phyloP scores from a whole-genome alignment of 345 rosid species.

The Hibiscus tridactylites region DNA sequence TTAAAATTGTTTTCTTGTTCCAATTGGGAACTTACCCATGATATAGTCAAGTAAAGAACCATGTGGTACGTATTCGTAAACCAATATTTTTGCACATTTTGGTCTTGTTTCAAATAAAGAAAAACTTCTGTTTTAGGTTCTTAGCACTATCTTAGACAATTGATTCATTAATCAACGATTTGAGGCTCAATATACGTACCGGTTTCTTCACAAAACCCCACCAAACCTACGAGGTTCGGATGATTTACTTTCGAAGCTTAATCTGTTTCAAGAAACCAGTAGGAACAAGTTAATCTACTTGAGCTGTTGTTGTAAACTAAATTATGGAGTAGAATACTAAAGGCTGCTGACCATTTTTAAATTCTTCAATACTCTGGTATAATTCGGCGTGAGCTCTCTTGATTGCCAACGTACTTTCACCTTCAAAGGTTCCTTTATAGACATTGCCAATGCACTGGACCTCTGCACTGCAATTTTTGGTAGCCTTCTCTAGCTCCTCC shows the following conservation, averaged over 20 bases:
- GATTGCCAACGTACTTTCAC: constrained; percentile 38
- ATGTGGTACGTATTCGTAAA: constrained; percentile 52
- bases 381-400: constrained; percentile 45
- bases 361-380: constrained; percentile 43
- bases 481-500: constrained; percentile 41
- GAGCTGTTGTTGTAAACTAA: not conserved
- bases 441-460: constrained; percentile 48
- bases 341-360: constrained; percentile 39
- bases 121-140: not conserved
- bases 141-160: not conserved
- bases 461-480: constrained; percentile 36
- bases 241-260: constrained; percentile 42
- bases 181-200: constrained; percentile 19
- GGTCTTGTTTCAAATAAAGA: constrained; percentile 24
- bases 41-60: constrained; percentile 58
- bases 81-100: constrained; percentile 36
- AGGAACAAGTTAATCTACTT: constrained; percentile 9
- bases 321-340: not conserved
- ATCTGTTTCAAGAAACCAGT: constrained; percentile 39
- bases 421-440: constrained; percentile 37
- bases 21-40: constrained; percentile 5
- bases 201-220: constrained; percentile 56
- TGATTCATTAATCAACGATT: not conserved
- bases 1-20: too few species aligned
- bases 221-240: constrained; percentile 43